Evolutionary conservation across 225 moss, liverwort and hornwort genomes (phyloP).

Genomic region (Ulota crispa): DNA sequence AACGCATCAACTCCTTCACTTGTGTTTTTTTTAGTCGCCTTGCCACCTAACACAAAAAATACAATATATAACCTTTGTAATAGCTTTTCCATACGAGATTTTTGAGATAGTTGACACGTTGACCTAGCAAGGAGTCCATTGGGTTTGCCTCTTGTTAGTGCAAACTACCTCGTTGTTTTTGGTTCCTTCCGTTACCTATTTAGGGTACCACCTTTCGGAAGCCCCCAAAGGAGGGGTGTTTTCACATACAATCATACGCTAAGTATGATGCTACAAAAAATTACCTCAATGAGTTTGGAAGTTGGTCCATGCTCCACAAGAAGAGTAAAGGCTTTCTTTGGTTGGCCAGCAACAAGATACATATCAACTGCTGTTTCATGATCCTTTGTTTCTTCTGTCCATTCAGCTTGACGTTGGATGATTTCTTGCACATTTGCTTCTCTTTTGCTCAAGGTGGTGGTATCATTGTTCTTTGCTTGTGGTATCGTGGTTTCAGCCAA

Average conservation of each 20-base stretch:
- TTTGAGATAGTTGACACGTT: no score
- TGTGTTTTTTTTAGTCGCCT: constrained; percentile 83
- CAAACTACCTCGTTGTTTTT: no score
- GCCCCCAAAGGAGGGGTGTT: no score
- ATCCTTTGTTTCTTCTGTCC: constrained; percentile 88
- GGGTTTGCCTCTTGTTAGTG: no score
- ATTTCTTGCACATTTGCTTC: constrained; percentile 81
- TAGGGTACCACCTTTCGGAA: no score
- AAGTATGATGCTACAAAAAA: background rate
- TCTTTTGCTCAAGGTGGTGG: constrained; percentile 30
- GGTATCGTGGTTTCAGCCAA: constrained; percentile 57
- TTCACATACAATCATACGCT: background rate
- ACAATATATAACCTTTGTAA: background rate
- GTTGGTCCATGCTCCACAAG: constrained; percentile 77
- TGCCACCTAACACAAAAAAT: constrained; percentile 53
- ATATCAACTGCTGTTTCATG: constrained; percentile 97
- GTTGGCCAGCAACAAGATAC: constrained; percentile 79
- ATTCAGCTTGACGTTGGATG: constrained; percentile 89
- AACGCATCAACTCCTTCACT: constrained; percentile 57
- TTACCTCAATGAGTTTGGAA: constrained; percentile 90
- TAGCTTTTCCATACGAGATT: no score
- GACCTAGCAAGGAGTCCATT: no score
- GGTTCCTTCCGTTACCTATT: no score
- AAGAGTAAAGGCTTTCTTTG: constrained; percentile 72
- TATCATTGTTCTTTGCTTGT: constrained; percentile 39